These are phyloP conservation scores for Amphirosellinia nigrospora DNA, from an alignment of 495 filamentous ascomycete genomes.

Conservation along the genomic window DNA sequence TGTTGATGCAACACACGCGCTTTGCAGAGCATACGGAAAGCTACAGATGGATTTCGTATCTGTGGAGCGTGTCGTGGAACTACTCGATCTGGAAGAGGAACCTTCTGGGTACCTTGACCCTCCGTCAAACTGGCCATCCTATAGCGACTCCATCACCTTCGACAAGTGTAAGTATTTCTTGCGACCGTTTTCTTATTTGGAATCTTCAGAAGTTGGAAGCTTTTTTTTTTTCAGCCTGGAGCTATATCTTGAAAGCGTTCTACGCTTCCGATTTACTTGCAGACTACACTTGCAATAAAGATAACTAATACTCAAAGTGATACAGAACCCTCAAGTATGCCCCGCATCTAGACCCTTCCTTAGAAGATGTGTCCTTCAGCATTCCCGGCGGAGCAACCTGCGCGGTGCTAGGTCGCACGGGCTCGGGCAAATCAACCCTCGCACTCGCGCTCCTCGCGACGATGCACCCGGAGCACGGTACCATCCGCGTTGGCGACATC, in stretches of 20 bases:
- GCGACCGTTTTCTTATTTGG: neutral
- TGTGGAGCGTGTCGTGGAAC: conserved; percentile 80
- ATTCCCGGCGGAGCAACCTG: conserved; percentile 77
- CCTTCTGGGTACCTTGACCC: conserved; percentile 66
- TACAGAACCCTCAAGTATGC: conserved; percentile 72
- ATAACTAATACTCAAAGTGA: neutral
- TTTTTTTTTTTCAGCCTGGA: too few species aligned
- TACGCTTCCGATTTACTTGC: neutral
- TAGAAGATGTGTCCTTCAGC: conserved; percentile 66
- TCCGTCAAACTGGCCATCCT: conserved; percentile 76
- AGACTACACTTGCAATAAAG: too few species aligned
- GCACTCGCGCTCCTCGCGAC: conserved; percentile 62
- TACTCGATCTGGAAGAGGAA: conserved; percentile 77
- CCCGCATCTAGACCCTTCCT: conserved; percentile 71
- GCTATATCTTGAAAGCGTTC: too few species aligned
- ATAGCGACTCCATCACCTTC: conserved; percentile 72
- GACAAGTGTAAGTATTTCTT: conserved; percentile 57
- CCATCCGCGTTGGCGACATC: conserved; percentile 59
- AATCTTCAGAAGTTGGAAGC: neutral
- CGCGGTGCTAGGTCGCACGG: conserved; percentile 68
- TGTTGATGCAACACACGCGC: conserved; percentile 70
- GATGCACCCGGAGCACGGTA: conserved; percentile 53
- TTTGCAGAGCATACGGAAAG: conserved; percentile 78
- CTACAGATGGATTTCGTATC: conserved; percentile 91
- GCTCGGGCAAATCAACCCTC: conserved; percentile 67